Base-by-base conservation (phyloP, 2,329 filamentous ascomycete genomes). In the Myriosclerotinia duriaeana region DNA sequence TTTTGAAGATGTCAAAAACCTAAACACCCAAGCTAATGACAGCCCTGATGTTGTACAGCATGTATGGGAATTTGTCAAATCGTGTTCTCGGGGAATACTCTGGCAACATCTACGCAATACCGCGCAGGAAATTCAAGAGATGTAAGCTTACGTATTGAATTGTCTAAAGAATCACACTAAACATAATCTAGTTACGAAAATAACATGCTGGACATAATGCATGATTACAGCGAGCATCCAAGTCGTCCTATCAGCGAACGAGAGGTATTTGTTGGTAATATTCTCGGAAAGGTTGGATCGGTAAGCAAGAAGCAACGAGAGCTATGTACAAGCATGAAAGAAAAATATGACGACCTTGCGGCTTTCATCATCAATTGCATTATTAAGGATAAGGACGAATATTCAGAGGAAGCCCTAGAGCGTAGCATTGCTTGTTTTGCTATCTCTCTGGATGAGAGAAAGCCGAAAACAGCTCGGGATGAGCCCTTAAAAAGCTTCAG, bases 241-340 rank as follows among this genome's bases (percentile, higher is more conserved):
- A 73, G 73, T 52, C 74, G 78, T 5, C 77, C 77, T 6, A 77
- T 85, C 15, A 80, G 77, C 14, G 84, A 85, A 72, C 76, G 80
- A 8, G 84, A 86, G 75, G 84, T 84, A 54, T 86, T 88, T 72
- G 80, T 82, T 40, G 85, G 85, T 38, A 83, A 79, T 62, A 85
- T 87, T 69, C 78, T 87, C 30, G 84, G 83, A 62, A 82, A 80
- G 67, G 78, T 78, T 12, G 80, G 78, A 17, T 72, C 74, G 3
- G 77, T 76, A 53, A 79, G 71, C 26, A 75, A 73, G 53, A 71
- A 74, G 3, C 78, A 81, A 65, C 77, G 76, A n/a, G 80, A 82
- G 30, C 69, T 73, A 6, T 81, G 80, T 2, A 73, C 73, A 1
- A 77, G 72, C 20, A 77, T 83, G 71, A 81, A 79, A 53, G 79